These are phyloP conservation scores for Lachnellula willkommii DNA, from an alignment of 2,329 filamentous ascomycete species.

Conservation along the genomic window DNA sequence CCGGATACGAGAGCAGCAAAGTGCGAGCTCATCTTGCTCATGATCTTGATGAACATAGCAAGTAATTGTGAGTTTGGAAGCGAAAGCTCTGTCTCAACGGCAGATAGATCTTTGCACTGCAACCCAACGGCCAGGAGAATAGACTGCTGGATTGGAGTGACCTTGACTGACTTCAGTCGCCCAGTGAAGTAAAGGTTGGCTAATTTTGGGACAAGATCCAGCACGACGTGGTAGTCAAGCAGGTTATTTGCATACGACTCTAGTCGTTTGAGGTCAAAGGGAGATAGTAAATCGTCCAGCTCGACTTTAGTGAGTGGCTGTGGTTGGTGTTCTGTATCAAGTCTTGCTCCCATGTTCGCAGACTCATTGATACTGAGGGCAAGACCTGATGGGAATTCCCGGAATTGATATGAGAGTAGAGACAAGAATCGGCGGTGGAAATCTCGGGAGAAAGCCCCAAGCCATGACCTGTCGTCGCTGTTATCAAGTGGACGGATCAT, in stretches of 20 bases:
- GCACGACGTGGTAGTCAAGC: conserved; percentile 94
- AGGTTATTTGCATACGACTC: conserved; percentile 96
- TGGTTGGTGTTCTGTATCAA: conserved; percentile 52
- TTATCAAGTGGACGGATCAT: conserved; percentile 80
- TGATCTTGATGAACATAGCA: conserved; percentile 95
- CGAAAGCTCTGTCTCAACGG: conserved; percentile 70
- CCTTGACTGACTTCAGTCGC: conserved; percentile 57
- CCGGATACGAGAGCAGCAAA: conserved; percentile 71
- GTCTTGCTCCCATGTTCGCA: conserved; percentile 64
- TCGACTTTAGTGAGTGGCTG: conserved; percentile 64
- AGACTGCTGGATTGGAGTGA: conserved; percentile 78
- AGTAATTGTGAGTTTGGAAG: conserved; percentile 74
- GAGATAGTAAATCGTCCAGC: conserved; percentile 73
- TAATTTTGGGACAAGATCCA: conserved; percentile 83
- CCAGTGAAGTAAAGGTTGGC: conserved; percentile 81
- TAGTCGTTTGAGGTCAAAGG: conserved; percentile 90
- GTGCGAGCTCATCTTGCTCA: conserved; percentile 77
- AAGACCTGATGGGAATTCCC: conserved; percentile 68
- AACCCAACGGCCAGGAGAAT: conserved; percentile 87
- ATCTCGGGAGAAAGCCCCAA: conserved; percentile 84
- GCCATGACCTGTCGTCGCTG: conserved; percentile 71
- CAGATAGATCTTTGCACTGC: conserved; percentile 82
- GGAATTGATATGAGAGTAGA: conserved; percentile 88
- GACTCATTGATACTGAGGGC: conserved; percentile 87
- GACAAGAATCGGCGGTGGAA: conserved; percentile 93